Evolutionary conservation across 2,329 filamentous ascomycete genomes (phyloP).

Genomic region (Colletotrichum sp.): DNA sequence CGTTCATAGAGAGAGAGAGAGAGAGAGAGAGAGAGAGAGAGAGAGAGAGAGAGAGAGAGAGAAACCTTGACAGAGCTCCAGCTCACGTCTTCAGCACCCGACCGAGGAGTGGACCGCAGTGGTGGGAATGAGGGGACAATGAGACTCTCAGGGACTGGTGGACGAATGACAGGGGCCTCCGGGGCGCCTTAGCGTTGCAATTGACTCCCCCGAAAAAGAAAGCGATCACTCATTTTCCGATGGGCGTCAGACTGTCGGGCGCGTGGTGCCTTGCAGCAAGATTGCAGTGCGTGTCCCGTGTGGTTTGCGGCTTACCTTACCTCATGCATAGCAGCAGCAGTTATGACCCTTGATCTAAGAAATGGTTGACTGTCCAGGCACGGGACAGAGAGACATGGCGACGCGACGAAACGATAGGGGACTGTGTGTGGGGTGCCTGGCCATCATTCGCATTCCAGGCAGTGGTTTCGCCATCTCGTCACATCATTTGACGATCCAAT

Average conservation of each 20-base stretch:
- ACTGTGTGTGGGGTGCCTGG: neutral
- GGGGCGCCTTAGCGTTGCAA: slow-evolving; percentile 4
- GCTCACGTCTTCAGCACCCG: neutral
- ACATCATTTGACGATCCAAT: neutral
- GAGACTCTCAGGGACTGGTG: slow-evolving; percentile 4
- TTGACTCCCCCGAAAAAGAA: neutral
- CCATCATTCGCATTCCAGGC: slow-evolving; percentile 4
- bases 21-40: neutral
- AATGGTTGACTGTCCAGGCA: neutral
- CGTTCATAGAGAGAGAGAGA: neutral
- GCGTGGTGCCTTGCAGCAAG: slow-evolving; percentile 14
- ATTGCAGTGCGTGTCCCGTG: neutral
- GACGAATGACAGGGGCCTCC: slow-evolving; percentile 9
- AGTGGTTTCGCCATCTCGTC: neutral
- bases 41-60: neutral
- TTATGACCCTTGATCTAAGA: neutral
- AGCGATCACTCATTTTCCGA: neutral
- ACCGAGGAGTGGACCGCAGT: neutral
- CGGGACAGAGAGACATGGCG: neutral
- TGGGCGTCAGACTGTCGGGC: neutral
- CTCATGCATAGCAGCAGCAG: neutral
- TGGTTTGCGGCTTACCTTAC: neutral
- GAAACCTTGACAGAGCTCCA: neutral
- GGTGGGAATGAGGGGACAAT: slow-evolving; percentile 11
- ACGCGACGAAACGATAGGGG: neutral